Evolutionary conservation across 2,329 filamentous ascomycete species (phyloP).

Genomic region (Apiospora sp.): DNA sequence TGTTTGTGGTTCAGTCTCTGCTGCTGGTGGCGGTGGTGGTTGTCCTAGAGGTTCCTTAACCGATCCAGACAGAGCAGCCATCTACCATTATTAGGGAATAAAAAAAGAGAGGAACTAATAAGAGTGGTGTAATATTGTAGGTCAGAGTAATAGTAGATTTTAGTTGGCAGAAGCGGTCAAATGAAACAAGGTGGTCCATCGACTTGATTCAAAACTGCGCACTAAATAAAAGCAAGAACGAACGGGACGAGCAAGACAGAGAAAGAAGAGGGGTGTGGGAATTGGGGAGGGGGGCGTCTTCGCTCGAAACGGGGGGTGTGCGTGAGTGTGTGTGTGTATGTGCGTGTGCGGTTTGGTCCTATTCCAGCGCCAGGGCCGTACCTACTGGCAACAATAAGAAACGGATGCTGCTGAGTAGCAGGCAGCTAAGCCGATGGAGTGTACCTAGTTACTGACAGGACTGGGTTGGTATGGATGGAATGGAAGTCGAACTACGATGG

Average conservation of each 20-base stretch:
- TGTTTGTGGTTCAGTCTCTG: neutral
- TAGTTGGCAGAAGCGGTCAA: constrained; percentile 25
- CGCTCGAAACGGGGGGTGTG: constrained; percentile 13
- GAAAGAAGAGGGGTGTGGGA: constrained; percentile 24
- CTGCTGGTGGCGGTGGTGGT: constrained; percentile 10
- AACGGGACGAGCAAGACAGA: constrained; percentile 23
- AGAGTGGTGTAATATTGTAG: constrained; percentile 21
- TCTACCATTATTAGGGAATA: constrained; percentile 28
- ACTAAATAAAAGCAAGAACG: constrained; percentile 27
- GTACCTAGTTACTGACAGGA: constrained; percentile 13
- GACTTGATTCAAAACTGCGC: constrained; percentile 30
- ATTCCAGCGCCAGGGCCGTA: constrained; percentile 5
- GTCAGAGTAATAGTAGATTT: constrained; percentile 22
- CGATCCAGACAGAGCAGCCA: constrained; percentile 29
- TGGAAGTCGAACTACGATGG: constrained; percentile 16
- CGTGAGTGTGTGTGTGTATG: neutral
- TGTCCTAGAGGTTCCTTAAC: constrained; percentile 25
- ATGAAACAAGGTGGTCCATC: constrained; percentile 27
- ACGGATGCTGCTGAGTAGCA: constrained; percentile 13
- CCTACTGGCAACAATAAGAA: constrained; percentile 2
- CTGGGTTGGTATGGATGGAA: constrained; percentile 14
- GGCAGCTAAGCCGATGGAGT: constrained; percentile 1
- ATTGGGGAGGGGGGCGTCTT: constrained; percentile 1
- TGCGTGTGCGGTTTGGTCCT: neutral
- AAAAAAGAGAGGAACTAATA: constrained; percentile 25